A percentile compares a stretch with the other conserved stretches of the same genome.
Conservation (phyloP, 257 asterid genomes). For the Fraxinus anomala region DNA sequence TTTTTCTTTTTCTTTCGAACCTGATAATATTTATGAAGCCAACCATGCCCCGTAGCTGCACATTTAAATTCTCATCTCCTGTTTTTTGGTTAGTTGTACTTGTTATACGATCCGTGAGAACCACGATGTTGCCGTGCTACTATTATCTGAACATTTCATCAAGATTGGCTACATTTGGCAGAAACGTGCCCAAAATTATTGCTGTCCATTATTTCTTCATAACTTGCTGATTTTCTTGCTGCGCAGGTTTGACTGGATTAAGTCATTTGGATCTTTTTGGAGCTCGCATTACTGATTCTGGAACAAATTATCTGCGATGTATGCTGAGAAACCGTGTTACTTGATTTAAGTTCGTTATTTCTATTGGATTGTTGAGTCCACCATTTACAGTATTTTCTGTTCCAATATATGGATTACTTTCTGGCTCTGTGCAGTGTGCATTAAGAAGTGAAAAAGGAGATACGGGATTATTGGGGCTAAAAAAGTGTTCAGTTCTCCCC, state of each 20-base stretch:
- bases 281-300: slow-evolving; percentile 92
- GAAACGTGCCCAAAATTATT: background rate
- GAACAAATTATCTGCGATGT: slow-evolving; percentile 72
- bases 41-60: background rate
- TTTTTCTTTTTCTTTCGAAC: too few species aligned
- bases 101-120: background rate
- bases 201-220: background rate
- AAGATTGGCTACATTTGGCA: too few species aligned
- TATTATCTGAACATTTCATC: too few species aligned
- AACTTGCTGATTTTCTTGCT: slow-evolving; percentile 1
- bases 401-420: too few species aligned
- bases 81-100: background rate
- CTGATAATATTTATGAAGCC: too few species aligned
- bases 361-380: background rate
- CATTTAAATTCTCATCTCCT: background rate
- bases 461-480: too few species aligned
- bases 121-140: too few species aligned
- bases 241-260: slow-evolving; percentile 86
- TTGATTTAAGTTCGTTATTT: background rate
- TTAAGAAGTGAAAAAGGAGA: too few species aligned
- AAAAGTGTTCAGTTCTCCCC: too few species aligned
- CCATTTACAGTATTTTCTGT: background rate
- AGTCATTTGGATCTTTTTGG: slow-evolving; percentile 97
- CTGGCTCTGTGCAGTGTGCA: background rate
- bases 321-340: slow-evolving; percentile 25